phyloP scores from a whole-genome alignment of 495 filamentous ascomycete genomes.

The Trichoderma virens region DNA sequence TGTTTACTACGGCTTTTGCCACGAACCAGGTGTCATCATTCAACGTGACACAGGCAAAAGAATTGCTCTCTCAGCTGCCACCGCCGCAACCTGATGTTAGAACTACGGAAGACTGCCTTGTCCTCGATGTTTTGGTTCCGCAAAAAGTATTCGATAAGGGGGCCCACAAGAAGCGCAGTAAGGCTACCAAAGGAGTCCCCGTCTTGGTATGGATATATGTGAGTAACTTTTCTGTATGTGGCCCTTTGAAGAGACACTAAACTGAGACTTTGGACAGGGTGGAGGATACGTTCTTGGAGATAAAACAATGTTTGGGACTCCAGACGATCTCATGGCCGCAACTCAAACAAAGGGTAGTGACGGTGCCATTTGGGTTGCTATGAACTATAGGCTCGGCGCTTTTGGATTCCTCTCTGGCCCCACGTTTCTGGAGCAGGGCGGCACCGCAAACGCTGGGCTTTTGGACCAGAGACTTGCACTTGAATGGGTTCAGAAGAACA shows the following conservation, averaged over 20 bases:
- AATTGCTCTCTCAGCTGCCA: not conserved
- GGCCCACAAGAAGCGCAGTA: not conserved
- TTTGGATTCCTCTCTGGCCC: conserved; percentile 20
- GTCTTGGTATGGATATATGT: not conserved
- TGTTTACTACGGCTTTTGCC: not conserved
- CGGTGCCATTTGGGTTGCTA: conserved; percentile 9
- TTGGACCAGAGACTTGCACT: conserved; percentile 33
- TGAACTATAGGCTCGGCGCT: conserved; percentile 60
- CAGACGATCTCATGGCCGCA: not conserved
- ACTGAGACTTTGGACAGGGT: not conserved
- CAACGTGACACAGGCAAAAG: conserved; percentile 1
- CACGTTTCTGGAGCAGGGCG: not conserved
- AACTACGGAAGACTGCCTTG: not conserved
- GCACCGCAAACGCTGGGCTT: conserved; percentile 38
- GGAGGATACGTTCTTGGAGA: not conserved
- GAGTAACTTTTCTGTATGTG: not conserved
- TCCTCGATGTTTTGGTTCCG: not conserved
- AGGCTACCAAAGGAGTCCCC: not conserved
- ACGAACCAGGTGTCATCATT: not conserved
- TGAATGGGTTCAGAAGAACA: conserved; percentile 61
- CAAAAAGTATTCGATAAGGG: not conserved
- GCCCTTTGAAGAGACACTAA: not conserved
- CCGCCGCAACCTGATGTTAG: not conserved
- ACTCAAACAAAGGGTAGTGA: not conserved
- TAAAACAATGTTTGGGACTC: not conserved